Percentiles rank a stretch among this genome's conserved stretches.
Conservation (phyloP, 805 yeast genomes). For the Wickerhamiella vanderwaltii region DNA sequence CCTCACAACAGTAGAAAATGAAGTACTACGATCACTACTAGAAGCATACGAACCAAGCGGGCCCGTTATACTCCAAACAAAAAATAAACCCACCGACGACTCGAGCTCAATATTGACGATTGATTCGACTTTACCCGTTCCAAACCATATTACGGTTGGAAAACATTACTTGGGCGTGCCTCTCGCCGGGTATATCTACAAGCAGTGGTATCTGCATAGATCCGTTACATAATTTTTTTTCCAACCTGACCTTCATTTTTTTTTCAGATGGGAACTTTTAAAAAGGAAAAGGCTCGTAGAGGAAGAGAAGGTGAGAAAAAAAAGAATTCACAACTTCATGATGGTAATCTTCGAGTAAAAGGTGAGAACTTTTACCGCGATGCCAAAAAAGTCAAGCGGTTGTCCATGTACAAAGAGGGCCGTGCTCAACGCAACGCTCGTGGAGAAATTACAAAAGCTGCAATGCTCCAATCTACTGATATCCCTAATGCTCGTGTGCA, state of each 20-base stretch:
- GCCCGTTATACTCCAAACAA: neutral
- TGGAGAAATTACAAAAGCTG: constrained; percentile 81
- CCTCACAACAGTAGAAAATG: neutral
- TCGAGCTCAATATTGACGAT: too few species aligned
- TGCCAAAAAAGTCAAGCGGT: constrained; percentile 79
- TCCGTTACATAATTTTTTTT: constrained; percentile 6
- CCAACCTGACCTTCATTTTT: neutral
- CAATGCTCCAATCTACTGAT: constrained; percentile 75
- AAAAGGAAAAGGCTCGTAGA: constrained; percentile 83
- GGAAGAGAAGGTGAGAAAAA: constrained; percentile 66
- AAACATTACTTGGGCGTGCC: constrained; percentile 2
- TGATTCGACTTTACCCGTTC: neutral
- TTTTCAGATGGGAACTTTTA: constrained; percentile 70
- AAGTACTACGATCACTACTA: neutral
- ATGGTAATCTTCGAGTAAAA: constrained; percentile 84
- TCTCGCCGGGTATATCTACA: constrained; percentile 3
- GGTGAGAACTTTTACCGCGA: constrained; percentile 93
- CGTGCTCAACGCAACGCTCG: constrained; percentile 73
- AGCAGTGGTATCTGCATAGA: constrained; percentile 4
- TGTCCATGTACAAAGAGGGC: constrained; percentile 89
- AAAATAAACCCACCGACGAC: too few species aligned
- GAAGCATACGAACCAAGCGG: constrained; percentile 7
- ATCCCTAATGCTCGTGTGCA: constrained; percentile 87
- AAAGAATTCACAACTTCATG: constrained; percentile 25
- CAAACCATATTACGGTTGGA: constrained; percentile 2